These are phyloP conservation scores for Anthracocystis walkeri DNA, from an alignment of 1,284 basidiomycete genomes.

Conservation along the genomic window DNA sequence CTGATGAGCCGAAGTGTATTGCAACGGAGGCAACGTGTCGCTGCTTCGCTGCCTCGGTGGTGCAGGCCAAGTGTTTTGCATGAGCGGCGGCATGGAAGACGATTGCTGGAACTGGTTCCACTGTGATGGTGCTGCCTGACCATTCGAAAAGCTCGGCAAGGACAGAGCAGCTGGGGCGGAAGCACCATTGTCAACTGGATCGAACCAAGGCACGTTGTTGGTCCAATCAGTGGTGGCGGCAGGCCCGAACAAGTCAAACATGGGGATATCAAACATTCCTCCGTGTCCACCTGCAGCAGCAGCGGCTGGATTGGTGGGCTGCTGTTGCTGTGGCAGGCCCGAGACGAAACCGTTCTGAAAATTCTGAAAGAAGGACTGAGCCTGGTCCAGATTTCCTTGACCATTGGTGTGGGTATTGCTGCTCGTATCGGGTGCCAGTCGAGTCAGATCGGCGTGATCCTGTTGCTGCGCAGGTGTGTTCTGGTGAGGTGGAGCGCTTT, in stretches of 20 bases:
- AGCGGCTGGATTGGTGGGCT: background rate
- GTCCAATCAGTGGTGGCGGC: conserved; percentile 38
- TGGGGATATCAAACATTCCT: conserved; percentile 49
- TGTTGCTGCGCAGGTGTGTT: conserved; percentile 1
- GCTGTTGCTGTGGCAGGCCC: conserved; percentile 19
- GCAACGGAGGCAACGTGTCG: conserved; percentile 27
- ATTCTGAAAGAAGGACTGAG: conserved; percentile 21
- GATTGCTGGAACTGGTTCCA: conserved; percentile 13
- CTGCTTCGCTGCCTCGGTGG: conserved; percentile 19
- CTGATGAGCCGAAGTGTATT: conserved; percentile 15
- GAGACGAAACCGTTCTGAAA: conserved; percentile 22
- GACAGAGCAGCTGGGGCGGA: background rate
- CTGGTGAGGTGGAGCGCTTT: background rate
- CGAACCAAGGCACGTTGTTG: conserved; percentile 51
- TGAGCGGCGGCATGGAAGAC: background rate
- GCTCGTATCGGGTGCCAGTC: background rate
- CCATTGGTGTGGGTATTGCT: background rate
- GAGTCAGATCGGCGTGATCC: background rate
- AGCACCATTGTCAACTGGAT: conserved; percentile 23
- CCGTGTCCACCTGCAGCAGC: conserved; percentile 16
- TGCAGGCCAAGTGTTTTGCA: conserved; percentile 21
- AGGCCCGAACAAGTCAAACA: conserved; percentile 37
- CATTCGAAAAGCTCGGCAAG: conserved; percentile 20
- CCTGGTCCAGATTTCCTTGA: conserved; percentile 20
- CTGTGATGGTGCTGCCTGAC: conserved; percentile 5